Evolutionary conservation across 2,329 filamentous ascomycete genomes (phyloP).

Genomic region (Lecanicillium sp.): DNA sequence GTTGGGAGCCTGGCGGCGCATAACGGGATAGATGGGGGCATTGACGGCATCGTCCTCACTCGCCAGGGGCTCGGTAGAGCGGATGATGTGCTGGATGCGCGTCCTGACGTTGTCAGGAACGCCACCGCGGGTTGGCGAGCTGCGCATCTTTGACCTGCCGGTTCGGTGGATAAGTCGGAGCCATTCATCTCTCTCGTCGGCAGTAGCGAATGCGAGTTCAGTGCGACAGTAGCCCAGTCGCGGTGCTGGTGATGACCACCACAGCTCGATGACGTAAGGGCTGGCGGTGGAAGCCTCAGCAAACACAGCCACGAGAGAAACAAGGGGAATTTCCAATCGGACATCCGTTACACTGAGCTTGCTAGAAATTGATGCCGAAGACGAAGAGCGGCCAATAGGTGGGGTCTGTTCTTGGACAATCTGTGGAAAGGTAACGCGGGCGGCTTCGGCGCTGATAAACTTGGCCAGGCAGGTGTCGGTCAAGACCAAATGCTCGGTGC

Average conservation of each 20-base stretch:
- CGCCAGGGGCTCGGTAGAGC: slow-evolving; percentile 30
- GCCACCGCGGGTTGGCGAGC: slow-evolving; percentile 25
- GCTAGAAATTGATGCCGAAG: slow-evolving; percentile 16
- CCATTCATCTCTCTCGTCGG: slow-evolving; percentile 42
- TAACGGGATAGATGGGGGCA: slow-evolving; percentile 42
- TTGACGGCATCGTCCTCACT: slow-evolving; percentile 17
- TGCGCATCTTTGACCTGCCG: slow-evolving; percentile 29
- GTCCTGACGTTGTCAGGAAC: slow-evolving; percentile 39
- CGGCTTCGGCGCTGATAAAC: slow-evolving; percentile 39
- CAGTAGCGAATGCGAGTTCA: slow-evolving; percentile 40
- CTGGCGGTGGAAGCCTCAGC: slow-evolving; percentile 41
- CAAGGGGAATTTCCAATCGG: slow-evolving; percentile 39
- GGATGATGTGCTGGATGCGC: slow-evolving; percentile 39
- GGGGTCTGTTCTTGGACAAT: slow-evolving; percentile 22
- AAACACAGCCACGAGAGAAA: slow-evolving; percentile 44
- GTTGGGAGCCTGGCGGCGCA: slow-evolving; percentile 36
- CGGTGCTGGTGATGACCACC: slow-evolving; percentile 42
- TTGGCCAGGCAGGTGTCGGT: slow-evolving; percentile 43
- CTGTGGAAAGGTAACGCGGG: slow-evolving; percentile 38
- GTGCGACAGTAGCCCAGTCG: slow-evolving; percentile 38
- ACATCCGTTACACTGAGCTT: slow-evolving; percentile 27
- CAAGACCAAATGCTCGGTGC: slow-evolving; percentile 43
- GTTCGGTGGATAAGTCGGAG: slow-evolving; percentile 37
- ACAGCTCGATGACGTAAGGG: slow-evolving; percentile 46
- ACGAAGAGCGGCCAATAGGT: slow-evolving; percentile 14